Base-by-base conservation (phyloP, 495 filamentous ascomycete species). In the Neurospora sp. region DNA sequence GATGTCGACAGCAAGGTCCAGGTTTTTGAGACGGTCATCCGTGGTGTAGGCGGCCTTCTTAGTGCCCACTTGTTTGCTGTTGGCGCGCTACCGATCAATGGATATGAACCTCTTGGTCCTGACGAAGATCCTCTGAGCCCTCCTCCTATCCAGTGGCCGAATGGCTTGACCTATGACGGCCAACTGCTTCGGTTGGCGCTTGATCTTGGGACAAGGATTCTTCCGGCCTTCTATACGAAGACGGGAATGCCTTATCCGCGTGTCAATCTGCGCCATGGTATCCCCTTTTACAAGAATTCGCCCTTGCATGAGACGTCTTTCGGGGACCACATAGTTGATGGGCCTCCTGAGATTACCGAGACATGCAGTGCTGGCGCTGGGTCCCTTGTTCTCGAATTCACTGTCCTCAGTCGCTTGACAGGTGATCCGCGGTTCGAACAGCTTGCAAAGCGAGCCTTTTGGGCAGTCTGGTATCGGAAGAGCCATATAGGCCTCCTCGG, bases 1-100 rank as follows among this genome's bases (percentile, higher is more conserved):
- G 94, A 99, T 83, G 85, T 98, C 48, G 95, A 99, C 81, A 96
- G 94, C 81, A 98, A 98, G 81, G 96, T 99, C 10, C 93, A 99
- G 82, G 93, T 99, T 41, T 99, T 99, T 79, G 96, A 99, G 82
- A 97, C 94, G 3, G 94, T 97, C 11, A 99, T 99, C 79, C 87
- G 96, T 75, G 94, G 94, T 38, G 87, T 99, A 70, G 96, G 96
- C 20, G 96, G 96, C 27, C 83, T 99, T 39, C 84, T 99, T 66
- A 97, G 93, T 76, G 93, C 96, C 8, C 96, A 99, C 83, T 85
- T 97, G 35, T 99, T 98, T 80, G 94, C 96, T 16, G 84, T 94
- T 66, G 94, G 93, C 42, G 94, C 96, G 31, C 83, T 97, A 70
- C 94, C 94, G 1, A 97, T 98, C 70, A 85, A 83, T 35, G 90